Base-by-base conservation (phyloP, 176 grass and related monocot species). In the Rhynchospora tenuis region DNA sequence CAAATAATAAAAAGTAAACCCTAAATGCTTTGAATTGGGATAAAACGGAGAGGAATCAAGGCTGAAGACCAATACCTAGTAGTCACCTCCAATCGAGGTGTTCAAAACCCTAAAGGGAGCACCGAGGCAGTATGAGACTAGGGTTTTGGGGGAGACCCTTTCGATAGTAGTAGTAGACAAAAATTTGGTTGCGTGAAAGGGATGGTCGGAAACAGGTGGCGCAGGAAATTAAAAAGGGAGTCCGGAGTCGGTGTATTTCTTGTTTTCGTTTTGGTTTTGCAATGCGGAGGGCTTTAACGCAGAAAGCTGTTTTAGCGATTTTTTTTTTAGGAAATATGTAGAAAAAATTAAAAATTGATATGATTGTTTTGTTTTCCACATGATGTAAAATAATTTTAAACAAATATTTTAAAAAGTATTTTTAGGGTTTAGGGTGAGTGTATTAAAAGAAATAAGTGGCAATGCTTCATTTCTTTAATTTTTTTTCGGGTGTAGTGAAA, bases 61-160 rank as follows among this genome's bases (percentile, higher is more conserved):
- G 23, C 1, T 47, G 20, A 65, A 82, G 43, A 12, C 1, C 38
- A 14, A 9, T 59, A 80, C 57, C 59, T 4, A 26, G 2, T 4
- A 26, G 2, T 33, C 5, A 51, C 59, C 24, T 15, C n/a, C 59
- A 26, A 52, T 51, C 45, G 72, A 52, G 23, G 27, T 9, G 72
- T 11, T 23, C 72, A 75, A 75, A 82, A 82, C 79, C 79, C 79
- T 51, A 66, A 11, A 81, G 19, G 1, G 13, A 44, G 56, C 12
- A 81, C 20, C 17, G 59, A 61, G 59, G 55, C 28, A 59, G 14
- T 81, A 46, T 22, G 11, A 50, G 20, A 47, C 50, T 81, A 81
- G 79, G 79, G 79, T 64, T 81, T 81, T 63, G 56, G 33, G 33
- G 50, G 58, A 10, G 79, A 63, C 23, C 44, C 10, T 73, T 73